Percentiles rank a stretch among this genome's conserved stretches.
phyloP scores from a whole-genome alignment of 805 yeast species.

The Kodamaea lidongshanica region DNA sequence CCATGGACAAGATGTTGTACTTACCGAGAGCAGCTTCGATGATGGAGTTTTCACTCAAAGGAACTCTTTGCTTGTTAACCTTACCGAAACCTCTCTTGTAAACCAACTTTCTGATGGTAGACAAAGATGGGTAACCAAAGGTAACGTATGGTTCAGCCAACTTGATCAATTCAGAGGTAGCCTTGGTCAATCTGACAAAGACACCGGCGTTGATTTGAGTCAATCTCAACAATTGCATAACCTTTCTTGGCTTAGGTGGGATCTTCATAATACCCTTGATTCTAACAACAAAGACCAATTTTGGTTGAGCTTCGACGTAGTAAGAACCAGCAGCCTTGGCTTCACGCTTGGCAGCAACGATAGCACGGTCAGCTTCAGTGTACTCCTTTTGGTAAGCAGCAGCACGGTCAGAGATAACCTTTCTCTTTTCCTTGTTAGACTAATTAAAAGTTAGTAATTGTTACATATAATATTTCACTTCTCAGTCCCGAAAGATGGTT shows the following conservation, averaged over 20 bases:
- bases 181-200: conserved; percentile 92
- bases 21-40: conserved; percentile 84
- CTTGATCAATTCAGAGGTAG: conserved; percentile 85
- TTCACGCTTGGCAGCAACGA: conserved; percentile 81
- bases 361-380: conserved; percentile 85
- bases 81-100: conserved; percentile 99
- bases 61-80: conserved; percentile 92
- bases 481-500: conserved; percentile 88
- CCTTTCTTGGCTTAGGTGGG: conserved; percentile 99
- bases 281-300: conserved; percentile 93
- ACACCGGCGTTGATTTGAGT: conserved; percentile 93
- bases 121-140: conserved; percentile 93
- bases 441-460: conserved; percentile 33
- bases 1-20: conserved; percentile 87
- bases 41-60: conserved; percentile 81
- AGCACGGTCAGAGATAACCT: conserved; percentile 84
- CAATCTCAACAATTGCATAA: conserved; percentile 87
- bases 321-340: conserved; percentile 91
- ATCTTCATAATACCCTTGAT: conserved; percentile 99
- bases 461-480: conserved; percentile 11
- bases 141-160: conserved; percentile 96
- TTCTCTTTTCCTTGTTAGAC: conserved; percentile 47
- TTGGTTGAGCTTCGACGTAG: conserved; percentile 93
- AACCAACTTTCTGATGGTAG: conserved; percentile 85
- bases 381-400: conserved; percentile 96